Conservation (phyloP, 768 basidiomycete genomes). For the Pleurotus sapidus region DNA sequence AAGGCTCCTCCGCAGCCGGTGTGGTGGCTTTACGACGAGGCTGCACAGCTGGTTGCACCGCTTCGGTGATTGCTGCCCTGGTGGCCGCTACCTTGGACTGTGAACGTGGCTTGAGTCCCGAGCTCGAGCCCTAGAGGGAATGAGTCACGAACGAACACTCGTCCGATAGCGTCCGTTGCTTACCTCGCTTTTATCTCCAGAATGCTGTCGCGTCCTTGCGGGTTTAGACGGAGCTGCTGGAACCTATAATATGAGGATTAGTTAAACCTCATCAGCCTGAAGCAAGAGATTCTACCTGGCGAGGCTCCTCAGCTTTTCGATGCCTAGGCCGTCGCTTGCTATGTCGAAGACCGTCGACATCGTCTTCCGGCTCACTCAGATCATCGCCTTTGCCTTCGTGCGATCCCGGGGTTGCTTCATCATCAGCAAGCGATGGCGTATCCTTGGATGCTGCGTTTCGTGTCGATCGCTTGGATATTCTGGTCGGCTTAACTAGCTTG, state of each 20-base stretch:
- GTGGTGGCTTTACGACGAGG: not conserved
- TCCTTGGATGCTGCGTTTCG: not conserved
- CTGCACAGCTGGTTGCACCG: not conserved
- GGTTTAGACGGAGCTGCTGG: conserved; percentile 5
- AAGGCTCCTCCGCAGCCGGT: not conserved
- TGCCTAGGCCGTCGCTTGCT: not conserved
- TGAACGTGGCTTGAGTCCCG: conserved; percentile 1
- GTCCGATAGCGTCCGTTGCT: too few relatives aligned
- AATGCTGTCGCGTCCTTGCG: not conserved
- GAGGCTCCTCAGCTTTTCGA: conserved; percentile 1
- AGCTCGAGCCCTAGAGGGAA: not conserved
- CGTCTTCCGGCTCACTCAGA: not conserved
- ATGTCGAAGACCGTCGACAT: not conserved
- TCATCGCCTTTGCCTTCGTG: not conserved
- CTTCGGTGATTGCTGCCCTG: not conserved
- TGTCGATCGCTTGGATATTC: conserved; percentile 1
- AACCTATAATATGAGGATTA: not conserved
- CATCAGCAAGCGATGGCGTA: conserved; percentile 9
- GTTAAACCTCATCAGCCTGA: not conserved
- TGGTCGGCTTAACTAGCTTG: not conserved
- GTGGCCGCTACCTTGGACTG: not conserved
- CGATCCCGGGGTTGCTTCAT: conserved; percentile 2
- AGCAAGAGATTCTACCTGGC: not conserved
- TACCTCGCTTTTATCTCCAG: too few relatives aligned
- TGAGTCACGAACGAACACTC: too few relatives aligned